Evolutionary conservation across 257 asterid genomes (phyloP), one percentile per base, ranked within the genome.

Genomic region (Paulownia fortunei): DNA sequence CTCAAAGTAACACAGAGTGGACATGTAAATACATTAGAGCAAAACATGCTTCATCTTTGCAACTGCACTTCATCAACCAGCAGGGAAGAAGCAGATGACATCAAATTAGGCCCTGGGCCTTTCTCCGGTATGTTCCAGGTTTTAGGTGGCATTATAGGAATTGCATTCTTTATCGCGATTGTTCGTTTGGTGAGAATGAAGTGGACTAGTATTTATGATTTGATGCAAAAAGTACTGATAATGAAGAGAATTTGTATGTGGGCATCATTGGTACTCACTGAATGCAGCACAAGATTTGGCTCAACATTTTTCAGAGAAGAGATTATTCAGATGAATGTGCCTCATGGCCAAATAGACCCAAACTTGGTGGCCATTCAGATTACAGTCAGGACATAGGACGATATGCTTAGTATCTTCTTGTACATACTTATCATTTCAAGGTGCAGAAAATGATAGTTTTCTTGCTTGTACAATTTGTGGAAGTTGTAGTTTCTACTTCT

Each of bases 1-100:
- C 85, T 92, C 4, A 83, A 78, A 75, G 63, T 88, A 8, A 84
- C 88, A 24, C 87, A 84, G 76, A 87, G 85, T 13, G 96, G 97
- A 18, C 66, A 49, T 16, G 76, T 89, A n/a, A 74, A 79, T 59
- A 47, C 62, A 15, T 23, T 92, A 66, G 90, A 86, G 76, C 47
- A 73, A 10, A 72, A 41, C 21, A 74, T 84, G 85, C 85, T 89
- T 23, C 70, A 79, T 54, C 74, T 51, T 21, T 68, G 79, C 73
- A 81, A 79, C 54, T 84, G 88, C 82, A 58, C 80, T 12, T 78
- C 82, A 2, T 75, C 89, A 26, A 24, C 63, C 15, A 51, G 46
- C 51, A 62, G 18, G 5, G 32, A 72, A 1, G 76, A 34, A 56
- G 69, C 49, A n/a, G 69, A 66, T 7, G 82, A 64, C 4, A 44